Base-by-base conservation (phyloP, 2,329 filamentous ascomycete genomes). In the Xylariaceae sp. region DNA sequence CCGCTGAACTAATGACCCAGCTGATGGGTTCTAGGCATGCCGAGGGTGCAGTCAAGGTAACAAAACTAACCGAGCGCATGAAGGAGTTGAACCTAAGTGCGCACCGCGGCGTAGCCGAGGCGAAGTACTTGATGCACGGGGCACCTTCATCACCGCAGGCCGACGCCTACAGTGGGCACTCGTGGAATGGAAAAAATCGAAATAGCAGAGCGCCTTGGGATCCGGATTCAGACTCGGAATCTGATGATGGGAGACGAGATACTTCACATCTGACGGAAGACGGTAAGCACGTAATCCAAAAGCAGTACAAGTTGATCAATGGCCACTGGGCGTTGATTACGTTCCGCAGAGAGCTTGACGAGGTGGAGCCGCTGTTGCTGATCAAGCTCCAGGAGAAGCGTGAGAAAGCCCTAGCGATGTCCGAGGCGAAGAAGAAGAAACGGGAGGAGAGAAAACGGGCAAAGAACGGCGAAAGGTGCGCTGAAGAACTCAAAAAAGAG, bases 241-340 rank as follows among this genome's bases (percentile, higher is more conserved):
- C 35, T 0, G 54, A 53, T 10, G 35, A 49, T 6, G 47, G 42
- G 6, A n/a, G 29, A 5, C 9, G 21, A 3, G 53, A 53, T 2
- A 33, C n/a, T 1, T 39, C 8, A 3, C 24, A 39, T 16, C 41
- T 56, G 5, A 47, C 52, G 1, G 44, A 15, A 4, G 53, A 53
- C 27, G 53, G 53, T 3, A 43, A 27, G 4, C 43, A 51, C 11
- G 56, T 56, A 18, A 21, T 53, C 3, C n/a, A 53, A 24, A 53
- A 48, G 9, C 3, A 41, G 18, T 47, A 52, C 3, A 23, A 21
- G n/a, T 18, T 50, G 1, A 63, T 64, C 37, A 52, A 51, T 16
- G 58, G 56, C 9, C 50, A 43, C 18, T 61, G 53, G 30, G 65
- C 69, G 15, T 63, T 62, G 3, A 56, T 57, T 0, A 27, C 53